Evolutionary conservation across 1,139 yeast genomes (phyloP).

Genomic region (Diutina pseudorugosa): DNA sequence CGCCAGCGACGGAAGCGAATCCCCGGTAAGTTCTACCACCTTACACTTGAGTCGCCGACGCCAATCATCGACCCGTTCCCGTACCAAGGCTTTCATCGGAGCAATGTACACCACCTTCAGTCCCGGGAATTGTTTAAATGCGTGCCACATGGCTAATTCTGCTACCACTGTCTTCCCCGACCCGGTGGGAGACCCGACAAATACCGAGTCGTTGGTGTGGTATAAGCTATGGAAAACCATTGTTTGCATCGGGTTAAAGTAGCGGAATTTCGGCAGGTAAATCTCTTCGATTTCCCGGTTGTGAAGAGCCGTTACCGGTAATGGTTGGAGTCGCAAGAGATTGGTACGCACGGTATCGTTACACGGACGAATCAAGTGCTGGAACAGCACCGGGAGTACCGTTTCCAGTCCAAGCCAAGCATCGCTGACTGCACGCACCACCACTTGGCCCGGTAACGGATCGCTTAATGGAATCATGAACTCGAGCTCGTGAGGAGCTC

Average conservation of each 20-base stretch:
- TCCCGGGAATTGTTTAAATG: conserved; percentile 67
- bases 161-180: conserved; percentile 98
- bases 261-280: conserved; percentile 55
- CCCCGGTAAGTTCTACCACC: conserved; percentile 93
- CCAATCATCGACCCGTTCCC: conserved; percentile 98
- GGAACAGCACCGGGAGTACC: conserved; percentile 70
- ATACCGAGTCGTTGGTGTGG: conserved; percentile 64
- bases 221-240: conserved; percentile 90
- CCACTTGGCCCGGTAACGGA: conserved; percentile 80
- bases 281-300: conserved; percentile 55
- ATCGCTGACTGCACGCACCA: conserved; percentile 71
- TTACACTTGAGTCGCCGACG: conserved; percentile 52
- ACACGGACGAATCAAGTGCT: conserved; percentile 79
- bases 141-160: conserved; percentile 95
- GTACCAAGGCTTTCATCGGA: conserved; percentile 96
- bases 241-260: conserved; percentile 97
- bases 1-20: conserved; percentile 78
- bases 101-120: conserved; percentile 91
- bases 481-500: conserved; percentile 60
- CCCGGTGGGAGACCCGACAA: conserved; percentile 97
- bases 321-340: conserved; percentile 67
- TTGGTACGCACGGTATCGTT: conserved; percentile 81
- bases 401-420: conserved; percentile 85
- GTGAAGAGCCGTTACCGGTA: conserved; percentile 75
- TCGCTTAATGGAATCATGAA: conserved; percentile 87